Base-by-base conservation (phyloP, 257 asterid species). In the Ophiorrhiza pumila region DNA sequence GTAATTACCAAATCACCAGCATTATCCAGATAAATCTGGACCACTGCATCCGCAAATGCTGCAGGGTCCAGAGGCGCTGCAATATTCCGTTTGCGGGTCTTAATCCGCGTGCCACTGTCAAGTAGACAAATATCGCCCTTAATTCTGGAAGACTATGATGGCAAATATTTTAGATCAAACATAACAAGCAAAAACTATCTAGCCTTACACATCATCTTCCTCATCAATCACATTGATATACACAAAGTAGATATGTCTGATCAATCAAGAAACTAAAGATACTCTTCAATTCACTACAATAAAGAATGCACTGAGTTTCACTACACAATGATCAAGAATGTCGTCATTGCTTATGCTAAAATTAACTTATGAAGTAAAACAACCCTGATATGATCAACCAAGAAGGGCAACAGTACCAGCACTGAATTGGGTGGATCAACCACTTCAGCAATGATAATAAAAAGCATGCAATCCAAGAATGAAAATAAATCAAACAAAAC, bases 1-100 rank as follows among this genome's bases (percentile, higher is more conserved):
- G 14, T 2, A 39, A 66, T 65, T 91, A 95, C 99, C 97, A 95
- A 83, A 90, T 95, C 99, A 92, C 99, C 99, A 88, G 98, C 97
- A 91, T 95, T 95, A 86, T 95, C 99, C 91, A 95, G 84, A 85
- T 91, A 95, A 71, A 95, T 89, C 98, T 95, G 97, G 93, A 95
- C 96, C 92, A 91, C 99, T 91, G 97, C 99, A 91, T 94, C 99
- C 76, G 99, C 90, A 87, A 94, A 94, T 75, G 96, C 90, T 79
- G 98, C 97, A 91, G 99, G 96, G 95, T 94, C 99, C 86, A 94
- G 88, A 0, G 99, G 98, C 56, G 96, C 99, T 25, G 99, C 90
- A 71, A 94, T 94, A 81, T 94, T 94, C 93, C 98, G 95, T 86
- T 94, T 94, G 99, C 98, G 99, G 99, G 99, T 91, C 99, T 94